Evolutionary conservation across 2,329 filamentous ascomycete species (phyloP).

Genomic region (Fusarium begoniae): DNA sequence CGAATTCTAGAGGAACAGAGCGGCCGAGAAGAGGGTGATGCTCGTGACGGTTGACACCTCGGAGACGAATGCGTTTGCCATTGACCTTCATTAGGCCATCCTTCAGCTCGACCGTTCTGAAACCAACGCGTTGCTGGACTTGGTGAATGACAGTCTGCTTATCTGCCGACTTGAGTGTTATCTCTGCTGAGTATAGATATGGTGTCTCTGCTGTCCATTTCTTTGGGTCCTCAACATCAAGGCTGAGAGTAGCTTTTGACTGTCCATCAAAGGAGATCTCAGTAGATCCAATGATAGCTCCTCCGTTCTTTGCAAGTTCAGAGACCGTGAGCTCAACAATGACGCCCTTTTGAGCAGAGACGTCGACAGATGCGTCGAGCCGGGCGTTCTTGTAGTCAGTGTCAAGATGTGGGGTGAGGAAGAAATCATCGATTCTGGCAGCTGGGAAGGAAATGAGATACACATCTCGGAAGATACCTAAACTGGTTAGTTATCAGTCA

Average conservation of each 20-base stretch:
- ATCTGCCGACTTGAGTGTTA: conserved; percentile 53
- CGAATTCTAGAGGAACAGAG: conserved; percentile 69
- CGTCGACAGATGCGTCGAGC: conserved; percentile 55
- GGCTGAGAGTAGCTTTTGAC: conserved; percentile 50
- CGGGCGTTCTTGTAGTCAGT: conserved; percentile 59
- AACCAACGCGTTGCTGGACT: conserved; percentile 65
- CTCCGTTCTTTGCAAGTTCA: conserved; percentile 45
- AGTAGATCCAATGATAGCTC: conserved; percentile 48
- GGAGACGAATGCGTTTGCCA: conserved; percentile 67
- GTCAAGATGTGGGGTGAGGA: conserved; percentile 67
- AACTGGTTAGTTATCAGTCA: conserved; percentile 51
- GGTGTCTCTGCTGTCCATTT: conserved; percentile 77
- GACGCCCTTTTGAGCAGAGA: conserved; percentile 48
- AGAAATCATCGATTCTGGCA: conserved; percentile 65
- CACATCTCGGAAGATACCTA: conserved; percentile 73
- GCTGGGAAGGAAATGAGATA: conserved; percentile 66
- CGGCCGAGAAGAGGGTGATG: conserved; percentile 72
- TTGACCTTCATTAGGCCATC: conserved; percentile 72
- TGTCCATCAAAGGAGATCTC: conserved; percentile 40
- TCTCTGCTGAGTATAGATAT: conserved; percentile 69
- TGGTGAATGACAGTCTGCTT: conserved; percentile 51
- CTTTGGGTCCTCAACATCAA: conserved; percentile 61
- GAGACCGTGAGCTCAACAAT: conserved; percentile 55
- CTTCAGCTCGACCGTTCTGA: conserved; percentile 71
- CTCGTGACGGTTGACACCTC: conserved; percentile 72